These are phyloP conservation scores for Medicago arabica DNA, from an alignment of 306 rosid genomes.

Conservation along the genomic window DNA sequence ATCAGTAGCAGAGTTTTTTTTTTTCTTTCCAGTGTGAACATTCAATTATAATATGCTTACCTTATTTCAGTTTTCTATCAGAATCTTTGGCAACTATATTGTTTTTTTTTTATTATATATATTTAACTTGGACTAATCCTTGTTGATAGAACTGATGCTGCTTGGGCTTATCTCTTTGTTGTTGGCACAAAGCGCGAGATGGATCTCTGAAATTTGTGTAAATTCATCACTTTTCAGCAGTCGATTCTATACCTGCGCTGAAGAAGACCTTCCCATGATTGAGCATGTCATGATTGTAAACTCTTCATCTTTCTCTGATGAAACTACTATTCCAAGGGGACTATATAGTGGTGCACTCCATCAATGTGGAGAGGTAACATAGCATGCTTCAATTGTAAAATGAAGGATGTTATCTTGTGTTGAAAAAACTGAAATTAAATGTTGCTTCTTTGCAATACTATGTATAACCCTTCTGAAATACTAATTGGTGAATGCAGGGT, in stretches of 20 bases:
- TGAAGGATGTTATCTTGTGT: not conserved
- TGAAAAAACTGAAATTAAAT: slow-evolving; percentile 25
- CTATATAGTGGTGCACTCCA: slow-evolving; percentile 44
- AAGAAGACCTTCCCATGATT: slow-evolving; percentile 52
- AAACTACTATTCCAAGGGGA: slow-evolving; percentile 50
- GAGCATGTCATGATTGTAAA: slow-evolving; percentile 47
- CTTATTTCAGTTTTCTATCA: not conserved
- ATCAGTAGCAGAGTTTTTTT: not conserved
- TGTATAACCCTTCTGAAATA: slow-evolving; percentile 15
- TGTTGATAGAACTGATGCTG: slow-evolving; percentile 88
- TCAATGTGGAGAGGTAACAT: slow-evolving; percentile 79
- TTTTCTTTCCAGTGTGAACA: not conserved
- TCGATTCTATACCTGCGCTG: slow-evolving; percentile 74
- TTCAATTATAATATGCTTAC: not conserved
- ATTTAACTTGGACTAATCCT: slow-evolving; percentile 35
- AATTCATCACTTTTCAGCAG: slow-evolving; percentile 80
- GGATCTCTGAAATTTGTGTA: slow-evolving; percentile 93
- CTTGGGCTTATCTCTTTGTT: slow-evolving; percentile 92
- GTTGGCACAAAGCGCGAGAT: slow-evolving; percentile 88
- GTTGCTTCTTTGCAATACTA: not conserved
- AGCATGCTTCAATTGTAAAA: slow-evolving; percentile 5
- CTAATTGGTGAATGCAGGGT: slow-evolving; percentile 62
- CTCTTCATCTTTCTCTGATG: slow-evolving; percentile 52
- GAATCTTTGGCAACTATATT: not conserved
- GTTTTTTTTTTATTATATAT: not conserved